phyloP scores from a whole-genome alignment of 331 rosid species.

The Cydonia oblonga region DNA sequence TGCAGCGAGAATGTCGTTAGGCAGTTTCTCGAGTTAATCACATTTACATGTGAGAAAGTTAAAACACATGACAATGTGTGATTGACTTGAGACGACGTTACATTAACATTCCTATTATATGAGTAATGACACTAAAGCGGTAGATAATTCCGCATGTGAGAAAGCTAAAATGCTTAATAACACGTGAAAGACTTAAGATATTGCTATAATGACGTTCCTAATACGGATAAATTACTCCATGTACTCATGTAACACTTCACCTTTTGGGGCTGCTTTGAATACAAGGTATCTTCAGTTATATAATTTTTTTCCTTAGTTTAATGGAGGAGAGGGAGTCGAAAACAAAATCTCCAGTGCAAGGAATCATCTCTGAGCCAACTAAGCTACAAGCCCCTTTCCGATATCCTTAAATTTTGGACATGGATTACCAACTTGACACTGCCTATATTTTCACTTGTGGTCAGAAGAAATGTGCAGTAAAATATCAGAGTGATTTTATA shows the following conservation, averaged over 20 bases:
- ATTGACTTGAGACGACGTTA: background rate
- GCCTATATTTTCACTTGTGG: background rate
- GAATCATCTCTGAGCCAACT: no score
- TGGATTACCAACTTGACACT: no score
- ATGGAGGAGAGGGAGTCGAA: background rate
- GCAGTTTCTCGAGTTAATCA: background rate
- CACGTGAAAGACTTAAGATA: no score
- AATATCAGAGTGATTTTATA: slow-evolving; percentile 8
- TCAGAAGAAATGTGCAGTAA: slow-evolving; percentile 10
- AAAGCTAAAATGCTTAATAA: no score
- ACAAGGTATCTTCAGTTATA: background rate
- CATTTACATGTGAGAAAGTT: background rate
- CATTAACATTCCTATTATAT: background rate
- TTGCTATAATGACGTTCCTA: no score
- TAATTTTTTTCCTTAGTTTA: no score
- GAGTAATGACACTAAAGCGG: no score
- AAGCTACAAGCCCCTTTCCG: no score
- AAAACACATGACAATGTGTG: background rate
- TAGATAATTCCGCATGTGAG: no score
- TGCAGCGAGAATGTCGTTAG: rapidly evolving
- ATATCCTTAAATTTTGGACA: no score
- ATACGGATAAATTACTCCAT: no score
- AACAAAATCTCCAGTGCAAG: background rate
- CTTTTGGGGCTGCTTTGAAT: background rate
- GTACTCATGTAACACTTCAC: no score